These are phyloP conservation scores for Silybum marianum DNA, from an alignment of 129 eudicot genomes.

Conservation along the genomic window DNA sequence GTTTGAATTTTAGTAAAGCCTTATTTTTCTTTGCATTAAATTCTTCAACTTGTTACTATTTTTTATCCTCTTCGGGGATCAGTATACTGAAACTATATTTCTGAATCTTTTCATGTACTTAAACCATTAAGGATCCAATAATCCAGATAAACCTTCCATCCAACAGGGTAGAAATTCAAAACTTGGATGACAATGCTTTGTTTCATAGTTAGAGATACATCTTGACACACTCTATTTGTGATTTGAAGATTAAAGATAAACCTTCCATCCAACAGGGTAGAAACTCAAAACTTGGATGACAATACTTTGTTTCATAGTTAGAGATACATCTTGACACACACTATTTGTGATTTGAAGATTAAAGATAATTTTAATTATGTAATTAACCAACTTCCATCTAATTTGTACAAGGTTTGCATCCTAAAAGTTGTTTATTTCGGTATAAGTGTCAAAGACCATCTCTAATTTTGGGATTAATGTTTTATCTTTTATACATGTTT, in stretches of 20 bases:
- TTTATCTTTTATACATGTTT: not conserved
- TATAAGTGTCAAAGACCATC: not conserved
- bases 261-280: not conserved
- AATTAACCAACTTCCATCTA: not conserved
- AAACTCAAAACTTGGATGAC: not conserved
- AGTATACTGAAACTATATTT: slow-evolving; percentile 14
- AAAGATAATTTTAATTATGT: not conserved
- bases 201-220: not conserved
- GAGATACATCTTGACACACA: not conserved
- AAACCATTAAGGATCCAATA: slow-evolving; percentile 4
- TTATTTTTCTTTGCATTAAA: slow-evolving; percentile 24
- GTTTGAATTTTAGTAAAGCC: slow-evolving; percentile 13
- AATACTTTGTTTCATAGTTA: not conserved
- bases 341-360: not conserved
- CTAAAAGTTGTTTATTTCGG: not conserved
- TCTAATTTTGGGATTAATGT: not conserved
- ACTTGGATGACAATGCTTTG: not conserved
- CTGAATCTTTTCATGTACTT: not conserved
- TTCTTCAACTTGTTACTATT: slow-evolving; percentile 13
- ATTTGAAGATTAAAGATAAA: not conserved
- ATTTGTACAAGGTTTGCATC: not conserved
- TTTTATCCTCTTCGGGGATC: slow-evolving; percentile 13
- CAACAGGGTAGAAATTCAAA: not conserved
- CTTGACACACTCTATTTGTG: not conserved
- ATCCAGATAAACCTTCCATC: not conserved